These are phyloP conservation scores for Botrytis fragariae DNA, from an alignment of 2,329 filamentous ascomycete genomes.

Conservation along the genomic window DNA sequence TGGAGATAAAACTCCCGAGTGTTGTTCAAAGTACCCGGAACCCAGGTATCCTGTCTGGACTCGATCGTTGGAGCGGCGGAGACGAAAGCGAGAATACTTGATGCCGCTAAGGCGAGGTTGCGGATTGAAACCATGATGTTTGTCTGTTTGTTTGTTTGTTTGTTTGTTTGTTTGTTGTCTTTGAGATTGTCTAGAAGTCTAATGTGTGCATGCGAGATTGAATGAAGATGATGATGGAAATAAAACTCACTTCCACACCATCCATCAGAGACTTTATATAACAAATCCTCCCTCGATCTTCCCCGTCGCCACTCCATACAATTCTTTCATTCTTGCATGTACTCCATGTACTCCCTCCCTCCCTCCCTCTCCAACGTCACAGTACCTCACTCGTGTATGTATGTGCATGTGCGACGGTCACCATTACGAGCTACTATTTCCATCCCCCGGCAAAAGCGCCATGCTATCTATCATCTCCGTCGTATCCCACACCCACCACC, in stretches of 20 bases:
- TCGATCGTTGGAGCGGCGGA: conserved; percentile 19
- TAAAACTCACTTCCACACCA: neutral
- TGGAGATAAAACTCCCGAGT: conserved; percentile 33
- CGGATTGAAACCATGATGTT: conserved; percentile 26
- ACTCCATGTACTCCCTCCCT: neutral
- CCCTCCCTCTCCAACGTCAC: neutral
- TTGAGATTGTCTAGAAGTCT: neutral
- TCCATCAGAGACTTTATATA: neutral
- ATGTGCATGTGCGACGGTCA: neutral
- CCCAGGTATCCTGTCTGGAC: conserved; percentile 21
- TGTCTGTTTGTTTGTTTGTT: neutral
- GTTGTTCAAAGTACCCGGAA: conserved; percentile 29
- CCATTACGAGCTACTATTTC: neutral
- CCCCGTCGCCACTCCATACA: neutral
- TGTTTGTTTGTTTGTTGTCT: neutral
- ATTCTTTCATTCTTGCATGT: neutral
- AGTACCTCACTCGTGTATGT: neutral
- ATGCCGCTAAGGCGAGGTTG: conserved; percentile 23
- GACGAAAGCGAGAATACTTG: conserved; percentile 21
- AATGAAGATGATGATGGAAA: neutral
- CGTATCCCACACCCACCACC: neutral
- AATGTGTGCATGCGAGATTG: neutral
- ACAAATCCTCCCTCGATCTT: neutral
- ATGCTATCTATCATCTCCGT: neutral
- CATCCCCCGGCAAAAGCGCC: neutral